A percentile compares a stretch with the other conserved stretches of the same genome.
Evolutionary conservation across 148 eudicot species (phyloP).

Genomic region (Spergularia marina): DNA sequence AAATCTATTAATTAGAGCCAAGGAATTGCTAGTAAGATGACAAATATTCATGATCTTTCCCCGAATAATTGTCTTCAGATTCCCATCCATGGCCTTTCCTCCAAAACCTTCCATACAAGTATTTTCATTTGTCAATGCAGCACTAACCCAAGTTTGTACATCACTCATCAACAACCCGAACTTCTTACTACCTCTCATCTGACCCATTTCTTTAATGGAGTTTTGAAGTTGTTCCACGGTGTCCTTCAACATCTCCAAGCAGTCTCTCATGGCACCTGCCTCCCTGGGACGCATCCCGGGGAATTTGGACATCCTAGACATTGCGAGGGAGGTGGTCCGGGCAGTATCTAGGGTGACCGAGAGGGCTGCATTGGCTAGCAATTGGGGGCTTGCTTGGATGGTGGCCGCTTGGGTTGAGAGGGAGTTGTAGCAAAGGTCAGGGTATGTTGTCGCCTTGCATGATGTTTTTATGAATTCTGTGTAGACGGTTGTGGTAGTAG

Average conservation of each 20-base stretch:
- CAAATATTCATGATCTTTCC: constrained; percentile 29
- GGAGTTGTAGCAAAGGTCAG: constrained; percentile 50
- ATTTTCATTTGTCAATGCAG: constrained; percentile 42
- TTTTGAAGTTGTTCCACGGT: constrained; percentile 28
- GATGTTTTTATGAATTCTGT: constrained; percentile 40
- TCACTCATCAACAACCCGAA: constrained; percentile 28
- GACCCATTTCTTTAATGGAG: constrained; percentile 36
- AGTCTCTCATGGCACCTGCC: constrained; percentile 36
- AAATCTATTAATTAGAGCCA: constrained; percentile 42
- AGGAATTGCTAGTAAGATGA: constrained; percentile 50
- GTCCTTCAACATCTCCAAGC: constrained; percentile 37
- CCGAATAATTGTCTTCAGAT: constrained; percentile 28
- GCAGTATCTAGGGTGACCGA: constrained; percentile 43
- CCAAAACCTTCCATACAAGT: constrained; percentile 44
- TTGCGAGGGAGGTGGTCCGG: constrained; percentile 27
- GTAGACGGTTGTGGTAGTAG: constrained; percentile 12
- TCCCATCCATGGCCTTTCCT: constrained; percentile 35
- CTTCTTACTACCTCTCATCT: constrained; percentile 17
- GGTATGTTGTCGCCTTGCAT: constrained; percentile 47
- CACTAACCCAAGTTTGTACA: constrained; percentile 58
- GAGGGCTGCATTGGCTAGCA: constrained; percentile 45
- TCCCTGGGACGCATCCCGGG: constrained; percentile 29
- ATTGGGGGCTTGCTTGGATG: constrained; percentile 39
- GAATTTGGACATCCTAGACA: constrained; percentile 33
- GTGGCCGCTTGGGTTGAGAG: constrained; percentile 39